These are phyloP conservation scores for Platanthera zijinensis DNA, from an alignment of 106 monocot species.

Conservation along the genomic window DNA sequence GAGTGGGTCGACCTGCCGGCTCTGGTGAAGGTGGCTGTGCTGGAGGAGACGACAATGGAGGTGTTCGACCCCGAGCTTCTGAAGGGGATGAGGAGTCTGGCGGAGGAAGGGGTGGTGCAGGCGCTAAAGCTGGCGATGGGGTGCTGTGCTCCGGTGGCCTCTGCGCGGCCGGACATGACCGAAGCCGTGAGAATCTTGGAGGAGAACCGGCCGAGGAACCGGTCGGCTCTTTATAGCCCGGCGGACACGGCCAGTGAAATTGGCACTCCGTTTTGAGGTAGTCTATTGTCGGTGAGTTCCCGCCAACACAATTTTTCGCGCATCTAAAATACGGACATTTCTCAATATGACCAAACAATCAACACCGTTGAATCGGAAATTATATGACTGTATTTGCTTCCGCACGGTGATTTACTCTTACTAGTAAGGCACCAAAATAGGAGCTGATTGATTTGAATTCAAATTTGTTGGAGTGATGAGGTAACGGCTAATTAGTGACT, in stretches of 20 bases:
- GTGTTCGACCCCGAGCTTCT: slow-evolving; percentile 73
- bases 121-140: slow-evolving; percentile 94
- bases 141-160: slow-evolving; percentile 77
- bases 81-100: slow-evolving; percentile 53
- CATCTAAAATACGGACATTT: too few relatives aligned
- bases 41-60: slow-evolving; percentile 87
- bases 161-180: slow-evolving; percentile 76
- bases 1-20: slow-evolving; percentile 50
- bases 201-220: slow-evolving; percentile 81
- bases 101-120: slow-evolving; percentile 77
- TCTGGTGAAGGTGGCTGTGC: slow-evolving; percentile 80
- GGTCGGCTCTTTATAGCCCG: slow-evolving; percentile 74
- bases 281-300: too few relatives aligned
- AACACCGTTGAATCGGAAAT: too few relatives aligned
- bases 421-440: too few relatives aligned
- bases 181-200: slow-evolving; percentile 86
- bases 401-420: too few relatives aligned
- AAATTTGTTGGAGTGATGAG: too few relatives aligned
- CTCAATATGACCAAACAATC: too few relatives aligned
- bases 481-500: too few relatives aligned
- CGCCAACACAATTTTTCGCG: too few relatives aligned
- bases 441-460: too few relatives aligned
- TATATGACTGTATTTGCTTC: too few relatives aligned
- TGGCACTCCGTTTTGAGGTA: slow-evolving; percentile 58
- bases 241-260: slow-evolving; percentile 57